These are phyloP conservation scores for Verruconis gallopava DNA, from an alignment of 2,329 filamentous ascomycete species.

Conservation along the genomic window DNA sequence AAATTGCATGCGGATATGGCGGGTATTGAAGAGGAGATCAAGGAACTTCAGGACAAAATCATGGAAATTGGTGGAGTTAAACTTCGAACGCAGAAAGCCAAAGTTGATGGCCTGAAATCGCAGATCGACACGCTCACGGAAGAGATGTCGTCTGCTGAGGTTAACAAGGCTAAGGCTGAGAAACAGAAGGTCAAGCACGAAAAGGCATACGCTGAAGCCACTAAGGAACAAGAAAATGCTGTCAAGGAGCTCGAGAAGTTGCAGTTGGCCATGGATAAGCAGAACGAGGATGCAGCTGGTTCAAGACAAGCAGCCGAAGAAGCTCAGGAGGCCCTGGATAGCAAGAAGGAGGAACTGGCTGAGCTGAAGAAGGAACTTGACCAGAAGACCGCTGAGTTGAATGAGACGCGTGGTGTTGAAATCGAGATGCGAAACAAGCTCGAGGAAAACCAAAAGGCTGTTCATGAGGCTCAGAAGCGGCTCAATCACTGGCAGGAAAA, in stretches of 20 bases:
- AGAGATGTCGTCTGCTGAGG: slow-evolving; percentile 72
- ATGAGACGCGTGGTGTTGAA: slow-evolving; percentile 76
- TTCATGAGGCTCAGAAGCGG: slow-evolving; percentile 75
- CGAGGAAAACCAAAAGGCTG: slow-evolving; percentile 85
- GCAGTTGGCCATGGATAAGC: slow-evolving; percentile 63
- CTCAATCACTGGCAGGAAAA: slow-evolving; percentile 83
- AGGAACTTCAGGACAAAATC: slow-evolving; percentile 85
- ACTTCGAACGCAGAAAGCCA: slow-evolving; percentile 77
- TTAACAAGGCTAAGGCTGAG: slow-evolving; percentile 82
- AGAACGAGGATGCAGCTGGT: slow-evolving; percentile 61
- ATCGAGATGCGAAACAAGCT: slow-evolving; percentile 99
- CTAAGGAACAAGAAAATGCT: slow-evolving; percentile 63
- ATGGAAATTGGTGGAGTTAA: slow-evolving; percentile 96
- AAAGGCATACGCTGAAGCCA: slow-evolving; percentile 66
- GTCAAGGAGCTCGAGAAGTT: slow-evolving; percentile 62
- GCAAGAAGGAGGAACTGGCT: slow-evolving; percentile 69
- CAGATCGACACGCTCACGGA: slow-evolving; percentile 72
- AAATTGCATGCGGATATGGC: slow-evolving; percentile 75
- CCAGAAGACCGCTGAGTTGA: slow-evolving; percentile 71
- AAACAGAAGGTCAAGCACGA: slow-evolving; percentile 82
- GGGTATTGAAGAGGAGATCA: slow-evolving; percentile 85
- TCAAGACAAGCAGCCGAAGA: slow-evolving; percentile 64
- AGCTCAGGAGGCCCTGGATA: slow-evolving; percentile 61
- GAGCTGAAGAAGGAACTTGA: slow-evolving; percentile 76
- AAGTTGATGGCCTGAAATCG: slow-evolving; percentile 78